Percentiles rank a stretch among this genome's conserved stretches.
phyloP scores from a whole-genome alignment of 495 filamentous ascomycete genomes.

The Trichocladium antarcticum region DNA sequence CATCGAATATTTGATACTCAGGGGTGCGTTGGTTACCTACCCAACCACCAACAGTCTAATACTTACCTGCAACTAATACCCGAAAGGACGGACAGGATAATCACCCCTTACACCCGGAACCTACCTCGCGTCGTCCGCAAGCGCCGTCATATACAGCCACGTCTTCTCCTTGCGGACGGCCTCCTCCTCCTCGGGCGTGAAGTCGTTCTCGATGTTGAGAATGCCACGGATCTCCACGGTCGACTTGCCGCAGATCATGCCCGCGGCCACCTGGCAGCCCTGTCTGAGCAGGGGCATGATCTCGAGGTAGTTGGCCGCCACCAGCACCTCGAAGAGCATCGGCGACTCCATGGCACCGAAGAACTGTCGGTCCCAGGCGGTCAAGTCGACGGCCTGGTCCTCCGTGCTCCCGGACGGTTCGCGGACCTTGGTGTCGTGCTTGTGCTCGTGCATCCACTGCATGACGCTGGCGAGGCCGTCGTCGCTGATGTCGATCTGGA shows the following conservation, averaged over 20 bases:
- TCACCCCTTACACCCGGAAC: too few relatives aligned
- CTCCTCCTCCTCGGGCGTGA: background rate
- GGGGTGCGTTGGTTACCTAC: too few relatives aligned
- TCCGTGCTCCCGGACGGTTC: too few relatives aligned
- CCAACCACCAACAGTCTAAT: too few relatives aligned
- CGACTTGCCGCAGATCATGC: background rate
- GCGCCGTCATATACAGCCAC: background rate
- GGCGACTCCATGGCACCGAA: background rate
- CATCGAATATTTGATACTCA: too few relatives aligned
- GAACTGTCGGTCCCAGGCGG: background rate
- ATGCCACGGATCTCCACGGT: background rate
- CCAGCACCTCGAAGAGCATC: background rate
- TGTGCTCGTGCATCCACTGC: background rate
- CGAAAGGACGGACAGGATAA: too few relatives aligned
- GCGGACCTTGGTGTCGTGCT: background rate
- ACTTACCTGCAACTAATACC: too few relatives aligned
- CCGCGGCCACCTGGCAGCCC: background rate
- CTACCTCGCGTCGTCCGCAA: too few relatives aligned
- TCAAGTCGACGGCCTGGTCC: too few relatives aligned
- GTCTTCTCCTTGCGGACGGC: background rate
- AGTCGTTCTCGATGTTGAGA: background rate
- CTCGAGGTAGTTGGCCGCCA: conserved; percentile 3
- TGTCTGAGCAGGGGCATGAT: background rate
- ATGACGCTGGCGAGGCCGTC: background rate
- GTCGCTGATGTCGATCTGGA: background rate